Percentiles rank a stretch among this genome's conserved stretches.
These are phyloP conservation scores for Thelonectria discophora DNA, from an alignment of 2,329 filamentous ascomycete species.

Conservation along the genomic window DNA sequence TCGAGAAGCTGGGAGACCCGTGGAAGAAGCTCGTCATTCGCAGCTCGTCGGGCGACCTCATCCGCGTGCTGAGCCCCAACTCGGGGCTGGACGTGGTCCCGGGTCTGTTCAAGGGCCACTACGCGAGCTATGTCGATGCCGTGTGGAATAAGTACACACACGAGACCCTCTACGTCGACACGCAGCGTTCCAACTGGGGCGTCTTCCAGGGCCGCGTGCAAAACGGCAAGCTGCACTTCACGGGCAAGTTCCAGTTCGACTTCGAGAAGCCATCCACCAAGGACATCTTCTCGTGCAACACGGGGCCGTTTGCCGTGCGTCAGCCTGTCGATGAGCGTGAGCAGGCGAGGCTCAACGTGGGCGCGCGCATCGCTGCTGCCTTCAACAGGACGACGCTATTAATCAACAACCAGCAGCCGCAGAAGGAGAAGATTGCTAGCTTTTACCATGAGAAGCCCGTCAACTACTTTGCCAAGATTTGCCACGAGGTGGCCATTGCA, in stretches of 20 bases:
- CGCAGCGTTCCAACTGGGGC: slow-evolving; percentile 61
- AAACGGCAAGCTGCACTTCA: slow-evolving; percentile 52
- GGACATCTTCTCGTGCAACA: slow-evolving; percentile 63
- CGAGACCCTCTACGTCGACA: slow-evolving; percentile 60
- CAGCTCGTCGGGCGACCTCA: slow-evolving; percentile 47
- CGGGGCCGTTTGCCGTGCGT: slow-evolving; percentile 60
- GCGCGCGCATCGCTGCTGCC: slow-evolving; percentile 77
- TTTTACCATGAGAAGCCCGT: slow-evolving; percentile 66
- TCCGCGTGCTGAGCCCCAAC: slow-evolving; percentile 65
- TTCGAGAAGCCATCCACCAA: slow-evolving; percentile 58
- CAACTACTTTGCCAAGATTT: slow-evolving; percentile 74
- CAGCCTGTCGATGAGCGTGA: slow-evolving; percentile 11
- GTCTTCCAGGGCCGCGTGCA: slow-evolving; percentile 55
- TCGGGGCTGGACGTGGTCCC: slow-evolving; percentile 55
- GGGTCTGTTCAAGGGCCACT: slow-evolving; percentile 61
- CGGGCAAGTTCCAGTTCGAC: slow-evolving; percentile 45
- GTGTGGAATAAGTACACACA: slow-evolving; percentile 61
- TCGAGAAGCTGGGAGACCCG: slow-evolving; percentile 56
- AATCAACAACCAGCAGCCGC: slow-evolving; percentile 59
- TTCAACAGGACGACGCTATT: slow-evolving; percentile 79
- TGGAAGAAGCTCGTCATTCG: slow-evolving; percentile 63
- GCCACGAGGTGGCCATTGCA: slow-evolving; percentile 68
- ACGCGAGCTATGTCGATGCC: slow-evolving; percentile 57
- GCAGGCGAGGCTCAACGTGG: slow-evolving; percentile 67
- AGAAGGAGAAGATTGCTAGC: slow-evolving; percentile 54